Evolutionary conservation across 2,329 filamentous ascomycete genomes (phyloP).

Genomic region (Phialophora macrospora): DNA sequence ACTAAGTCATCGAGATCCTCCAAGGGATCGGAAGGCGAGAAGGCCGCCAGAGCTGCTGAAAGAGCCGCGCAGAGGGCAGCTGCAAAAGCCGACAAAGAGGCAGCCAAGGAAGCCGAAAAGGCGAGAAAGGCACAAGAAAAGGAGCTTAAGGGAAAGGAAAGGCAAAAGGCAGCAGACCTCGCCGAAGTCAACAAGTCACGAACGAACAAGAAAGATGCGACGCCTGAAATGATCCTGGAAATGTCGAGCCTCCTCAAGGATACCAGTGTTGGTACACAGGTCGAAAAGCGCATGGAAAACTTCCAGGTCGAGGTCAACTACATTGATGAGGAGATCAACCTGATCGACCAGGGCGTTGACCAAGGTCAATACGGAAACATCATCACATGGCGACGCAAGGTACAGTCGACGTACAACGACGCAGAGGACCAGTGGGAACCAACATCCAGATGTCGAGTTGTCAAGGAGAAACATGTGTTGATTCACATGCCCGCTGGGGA

Average conservation of each 20-base stretch:
- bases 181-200: constrained; percentile 74
- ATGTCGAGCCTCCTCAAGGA: constrained; percentile 63
- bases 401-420: constrained; percentile 66
- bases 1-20: constrained; percentile 27
- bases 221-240: constrained; percentile 77
- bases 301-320: constrained; percentile 50
- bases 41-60: constrained; percentile 43
- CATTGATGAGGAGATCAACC: constrained; percentile 33
- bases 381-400: constrained; percentile 71
- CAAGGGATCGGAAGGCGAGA: constrained; percentile 13
- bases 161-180: constrained; percentile 67
- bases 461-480: constrained; percentile 65
- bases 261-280: constrained; percentile 51
- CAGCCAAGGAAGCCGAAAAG: constrained; percentile 64
- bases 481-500: constrained; percentile 67
- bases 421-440: constrained; percentile 69
- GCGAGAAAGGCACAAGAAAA: constrained; percentile 51
- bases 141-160: constrained; percentile 66
- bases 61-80: constrained; percentile 50
- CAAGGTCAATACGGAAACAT: constrained; percentile 47
- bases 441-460: constrained; percentile 50
- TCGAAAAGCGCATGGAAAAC: constrained; percentile 50
- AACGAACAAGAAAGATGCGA: constrained; percentile 73
- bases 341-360: constrained; percentile 48
- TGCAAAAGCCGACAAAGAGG: constrained; percentile 54